These are phyloP conservation scores for Pulveroboletus ravenelii DNA, from an alignment of 768 basidiomycete species.

Conservation along the genomic window DNA sequence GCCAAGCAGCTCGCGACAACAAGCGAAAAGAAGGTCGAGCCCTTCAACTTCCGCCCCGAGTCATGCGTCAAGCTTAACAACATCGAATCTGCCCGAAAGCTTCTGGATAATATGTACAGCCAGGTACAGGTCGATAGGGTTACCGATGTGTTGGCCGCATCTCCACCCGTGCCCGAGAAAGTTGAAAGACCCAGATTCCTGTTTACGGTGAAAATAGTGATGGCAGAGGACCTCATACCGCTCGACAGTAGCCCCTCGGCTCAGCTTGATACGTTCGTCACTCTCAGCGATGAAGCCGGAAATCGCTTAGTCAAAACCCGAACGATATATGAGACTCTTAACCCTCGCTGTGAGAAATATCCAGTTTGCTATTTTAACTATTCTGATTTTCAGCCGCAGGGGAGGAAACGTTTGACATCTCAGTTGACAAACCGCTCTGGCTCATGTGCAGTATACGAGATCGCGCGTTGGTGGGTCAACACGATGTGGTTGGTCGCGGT, in stretches of 20 bases:
- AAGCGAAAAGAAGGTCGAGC: conserved; percentile 89
- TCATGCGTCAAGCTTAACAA: conserved; percentile 98
- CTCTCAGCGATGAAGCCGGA: conserved; percentile 89
- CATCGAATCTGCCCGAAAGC: conserved; percentile 83
- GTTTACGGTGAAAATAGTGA: conserved; percentile 90
- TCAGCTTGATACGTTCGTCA: conserved; percentile 89
- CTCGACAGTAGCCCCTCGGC: conserved; percentile 72
- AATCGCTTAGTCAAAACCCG: conserved; percentile 89
- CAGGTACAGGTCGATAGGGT: conserved; percentile 89
- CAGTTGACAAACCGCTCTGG: conserved; percentile 93
- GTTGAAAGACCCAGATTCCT: conserved; percentile 64
- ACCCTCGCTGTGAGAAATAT: conserved; percentile 75
- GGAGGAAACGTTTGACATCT: conserved; percentile 96
- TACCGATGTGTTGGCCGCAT: conserved; percentile 52
- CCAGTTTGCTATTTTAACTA: background rate
- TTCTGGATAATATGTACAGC: conserved; percentile 92
- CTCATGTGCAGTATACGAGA: conserved; percentile 94
- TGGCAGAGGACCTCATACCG: conserved; percentile 84
- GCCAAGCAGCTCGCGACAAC: conserved; percentile 70
- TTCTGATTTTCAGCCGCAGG: conserved; percentile 43
- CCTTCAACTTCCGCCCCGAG: conserved; percentile 90
- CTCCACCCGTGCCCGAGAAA: conserved; percentile 72
- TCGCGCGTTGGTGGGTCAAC: conserved; percentile 86
- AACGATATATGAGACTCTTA: conserved; percentile 87
- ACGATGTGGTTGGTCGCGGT: conserved; percentile 85